Percentiles rank a stretch among this genome's conserved stretches.
Conservation (phyloP, 1,284 basidiomycete genomes). For the Rhodotorula sp. region DNA sequence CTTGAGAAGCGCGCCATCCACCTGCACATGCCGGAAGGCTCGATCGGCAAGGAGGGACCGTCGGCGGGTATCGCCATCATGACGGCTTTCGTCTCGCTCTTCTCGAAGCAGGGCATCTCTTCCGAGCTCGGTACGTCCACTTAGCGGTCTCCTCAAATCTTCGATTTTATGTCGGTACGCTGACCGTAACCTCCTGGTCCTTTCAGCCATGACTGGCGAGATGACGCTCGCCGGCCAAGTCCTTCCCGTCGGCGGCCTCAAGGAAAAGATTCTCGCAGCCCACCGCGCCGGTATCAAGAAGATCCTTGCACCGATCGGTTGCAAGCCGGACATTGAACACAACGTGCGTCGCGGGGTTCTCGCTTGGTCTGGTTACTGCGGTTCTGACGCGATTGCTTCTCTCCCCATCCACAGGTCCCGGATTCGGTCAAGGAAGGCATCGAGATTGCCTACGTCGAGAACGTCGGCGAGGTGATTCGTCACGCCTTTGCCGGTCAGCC, state of each 20-base stretch:
- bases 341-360: constrained; percentile 57
- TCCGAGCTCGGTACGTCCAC: constrained; percentile 73
- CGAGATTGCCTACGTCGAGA: constrained; percentile 87
- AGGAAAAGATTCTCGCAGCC: constrained; percentile 92
- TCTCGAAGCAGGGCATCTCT: constrained; percentile 75
- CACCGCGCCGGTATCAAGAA: constrained; percentile 91
- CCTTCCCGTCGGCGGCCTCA: constrained; percentile 85
- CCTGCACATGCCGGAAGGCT: constrained; percentile 94
- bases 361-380: no score
- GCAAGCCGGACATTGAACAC: constrained; percentile 87
- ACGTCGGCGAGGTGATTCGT: constrained; percentile 69
- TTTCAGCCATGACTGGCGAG: constrained; percentile 86
- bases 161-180: background rate
- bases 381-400: background rate
- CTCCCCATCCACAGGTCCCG: constrained; percentile 55
- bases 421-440: constrained; percentile 91
- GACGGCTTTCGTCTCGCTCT: constrained; percentile 84
- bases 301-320: constrained; percentile 70
- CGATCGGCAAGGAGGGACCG: constrained; percentile 96
- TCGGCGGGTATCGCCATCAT: constrained; percentile 92
- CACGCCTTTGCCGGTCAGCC: constrained; percentile 40
- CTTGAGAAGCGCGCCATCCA: constrained; percentile 77
- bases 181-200: constrained; percentile 42
- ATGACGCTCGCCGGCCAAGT: constrained; percentile 90
- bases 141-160: constrained; percentile 16